phyloP scores from a whole-genome alignment of 1,139 yeast genomes.

The Debaryomycetaceae sp. region DNA sequence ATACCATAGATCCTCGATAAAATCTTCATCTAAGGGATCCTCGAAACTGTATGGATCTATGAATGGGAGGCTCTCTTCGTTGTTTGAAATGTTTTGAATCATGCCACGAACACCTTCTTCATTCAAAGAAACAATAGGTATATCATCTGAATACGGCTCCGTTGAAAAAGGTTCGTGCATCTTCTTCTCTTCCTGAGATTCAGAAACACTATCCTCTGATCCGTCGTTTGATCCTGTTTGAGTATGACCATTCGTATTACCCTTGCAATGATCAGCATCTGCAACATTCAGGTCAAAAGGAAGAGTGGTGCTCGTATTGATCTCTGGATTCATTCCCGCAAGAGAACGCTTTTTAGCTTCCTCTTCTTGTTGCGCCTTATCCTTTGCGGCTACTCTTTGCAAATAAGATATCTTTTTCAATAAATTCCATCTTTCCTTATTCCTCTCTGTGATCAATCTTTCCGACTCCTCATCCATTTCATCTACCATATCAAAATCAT shows the following conservation, averaged over 20 bases:
- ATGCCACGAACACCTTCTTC: slow-evolving; percentile 46
- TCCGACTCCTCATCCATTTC: slow-evolving; percentile 43
- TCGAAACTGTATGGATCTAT: slow-evolving; percentile 85
- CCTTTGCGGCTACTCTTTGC: slow-evolving; percentile 56
- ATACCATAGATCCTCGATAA: slow-evolving; percentile 87
- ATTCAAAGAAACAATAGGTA: slow-evolving; percentile 47
- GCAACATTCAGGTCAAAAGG: not conserved
- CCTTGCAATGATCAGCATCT: not conserved
- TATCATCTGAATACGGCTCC: slow-evolving; percentile 17
- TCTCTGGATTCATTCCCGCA: slow-evolving; percentile 27
- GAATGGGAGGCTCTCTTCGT: slow-evolving; percentile 39
- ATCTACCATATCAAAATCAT: slow-evolving; percentile 33
- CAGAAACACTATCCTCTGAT: not conserved
- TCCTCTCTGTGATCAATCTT: slow-evolving; percentile 37
- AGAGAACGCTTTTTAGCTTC: slow-evolving; percentile 30
- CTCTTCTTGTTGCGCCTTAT: slow-evolving; percentile 27
- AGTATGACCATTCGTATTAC: not conserved
- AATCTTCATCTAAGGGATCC: slow-evolving; percentile 77
- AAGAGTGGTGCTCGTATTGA: slow-evolving; percentile 2
- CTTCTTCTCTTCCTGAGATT: slow-evolving; percentile 2
- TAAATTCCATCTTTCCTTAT: slow-evolving; percentile 63
- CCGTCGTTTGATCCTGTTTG: not conserved
- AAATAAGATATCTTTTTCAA: slow-evolving; percentile 66
- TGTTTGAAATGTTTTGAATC: slow-evolving; percentile 33
- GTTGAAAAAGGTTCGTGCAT: not conserved